A percentile compares a stretch with the other conserved stretches of the same genome.
These are phyloP conservation scores for Scenedesmus sp. DNA, from an alignment of 163 green algal genomes.

Conservation along the genomic window DNA sequence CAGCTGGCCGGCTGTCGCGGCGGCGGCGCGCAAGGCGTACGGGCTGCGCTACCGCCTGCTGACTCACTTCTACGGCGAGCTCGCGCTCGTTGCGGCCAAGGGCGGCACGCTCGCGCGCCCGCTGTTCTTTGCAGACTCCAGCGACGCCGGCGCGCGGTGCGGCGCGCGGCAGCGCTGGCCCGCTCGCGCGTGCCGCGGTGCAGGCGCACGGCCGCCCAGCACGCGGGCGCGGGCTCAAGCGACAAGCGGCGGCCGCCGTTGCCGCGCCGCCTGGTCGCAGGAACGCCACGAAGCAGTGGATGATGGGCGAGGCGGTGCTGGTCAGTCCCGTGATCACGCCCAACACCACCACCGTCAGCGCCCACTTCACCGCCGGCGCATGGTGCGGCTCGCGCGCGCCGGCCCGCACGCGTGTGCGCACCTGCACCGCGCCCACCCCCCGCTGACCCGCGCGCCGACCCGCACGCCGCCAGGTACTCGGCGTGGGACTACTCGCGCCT, in stretches of 20 bases:
- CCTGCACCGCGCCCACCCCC: neutral
- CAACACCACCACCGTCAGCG: conserved; percentile 5
- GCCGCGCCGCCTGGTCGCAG: neutral
- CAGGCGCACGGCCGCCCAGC: too few species aligned
- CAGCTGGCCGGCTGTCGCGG: conserved; percentile 55
- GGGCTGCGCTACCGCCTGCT: conserved; percentile 52
- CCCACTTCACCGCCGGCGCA: conserved; percentile 14
- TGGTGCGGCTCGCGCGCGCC: neutral
- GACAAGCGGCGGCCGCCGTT: too few species aligned
- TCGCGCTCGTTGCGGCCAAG: conserved; percentile 22
- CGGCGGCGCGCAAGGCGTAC: conserved; percentile 51
- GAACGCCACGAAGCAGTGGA: conserved; percentile 24
- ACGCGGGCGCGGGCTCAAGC: too few species aligned
- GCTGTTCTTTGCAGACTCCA: conserved; percentile 37
- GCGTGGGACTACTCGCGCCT: conserved; percentile 34
- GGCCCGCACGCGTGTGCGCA: neutral
- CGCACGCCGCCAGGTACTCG: neutral
- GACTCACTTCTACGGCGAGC: conserved; percentile 29
- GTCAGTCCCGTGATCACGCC: conserved; percentile 16
- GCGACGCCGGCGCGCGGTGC: conserved; percentile 19
- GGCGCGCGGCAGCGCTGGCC: neutral
- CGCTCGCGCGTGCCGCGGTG: too few species aligned
- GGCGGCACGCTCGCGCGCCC: conserved; percentile 35
- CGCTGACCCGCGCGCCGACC: neutral
- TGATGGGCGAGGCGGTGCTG: conserved; percentile 35